Base-by-base conservation (phyloP, 345 rosid genomes). In the Psidium guajava region DNA sequence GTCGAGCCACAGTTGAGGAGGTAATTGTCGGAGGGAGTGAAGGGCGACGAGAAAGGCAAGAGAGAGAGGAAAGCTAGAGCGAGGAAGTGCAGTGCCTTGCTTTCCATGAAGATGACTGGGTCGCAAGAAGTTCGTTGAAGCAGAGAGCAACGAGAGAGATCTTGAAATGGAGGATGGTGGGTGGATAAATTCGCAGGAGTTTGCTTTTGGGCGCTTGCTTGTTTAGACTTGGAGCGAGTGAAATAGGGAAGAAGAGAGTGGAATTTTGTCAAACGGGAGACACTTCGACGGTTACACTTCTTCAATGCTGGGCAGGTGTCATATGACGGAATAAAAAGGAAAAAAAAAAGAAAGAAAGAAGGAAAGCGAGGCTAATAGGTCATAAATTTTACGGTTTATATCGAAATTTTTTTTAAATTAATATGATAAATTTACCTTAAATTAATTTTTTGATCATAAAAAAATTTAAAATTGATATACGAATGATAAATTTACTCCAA, bases 1-100 rank as follows among this genome's bases (percentile, higher is more conserved):
- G 88, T 75, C 40, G 99, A 87, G 81, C 99, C 99, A 59, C 95
- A 95, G 88, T 90, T 92, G 87, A 97, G 85, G 82, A 97, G 98
- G 91, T 93, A 96, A 88, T 93, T 92, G 88, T 97, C 95, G 6
- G 89, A 0, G 49, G 99, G 99, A 85, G 90, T 81, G 90, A 93
- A 97, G 85, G 92, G 84, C 15, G 90, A 18, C 55, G 92, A 83
- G 40, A 84, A 84, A 44, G 20, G 86, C 27, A 86, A 15, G 57
- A 90, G 82, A 84, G 87, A 84, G 81, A 89, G 55, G 12, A 91
- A 82, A 73, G 81, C 80, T 21, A 93, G 85, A 58, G 80, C 88
- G 49, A 91, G 87, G 58, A 89, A 83, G 73, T 42, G 82, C 77
- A 92, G 84, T 50, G 36, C 2, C 14, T 81, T 27, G 83, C 22